Base-by-base conservation (phyloP, 345 rosid genomes). In the Acer saccharum region DNA sequence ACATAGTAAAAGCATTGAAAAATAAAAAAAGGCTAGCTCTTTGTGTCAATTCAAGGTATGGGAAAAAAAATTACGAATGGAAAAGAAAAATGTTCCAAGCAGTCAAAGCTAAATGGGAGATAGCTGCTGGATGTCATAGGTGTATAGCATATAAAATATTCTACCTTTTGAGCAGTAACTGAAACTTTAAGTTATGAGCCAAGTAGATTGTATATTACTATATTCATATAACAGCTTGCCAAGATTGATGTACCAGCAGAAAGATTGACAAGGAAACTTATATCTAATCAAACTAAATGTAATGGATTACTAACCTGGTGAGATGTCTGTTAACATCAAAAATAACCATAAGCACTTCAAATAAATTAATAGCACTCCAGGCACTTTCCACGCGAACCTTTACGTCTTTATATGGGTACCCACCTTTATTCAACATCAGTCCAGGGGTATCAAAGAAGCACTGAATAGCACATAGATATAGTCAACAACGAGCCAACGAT, bases 391-490 rank as follows among this genome's bases (percentile, higher is more conserved):
- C 93, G 2, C 98, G 98, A 76, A 84, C 72, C 84, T 88, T 91
- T 21, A 92, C 81, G 71, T 96, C 99, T 85, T 92, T 94, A 81
- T 89, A 78, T 72, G 96, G 89, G 78, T 77, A 84, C 20, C 98
- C 97, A 46, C 84, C 83, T 60, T 77, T 85, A 77, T 86, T 91
- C 76, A 96, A 74, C 89, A 84, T 89, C 7, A 92, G 77, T 58
- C 99, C 99, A 16, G 98, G 98, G 27, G 98, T 96, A 85, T 96
- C 99, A 66, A 96, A 94, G 85, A 96, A 89, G 77, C 98, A 90
- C 98, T 95, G 84, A 87, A 83, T 20, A 72, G 39, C 25, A 62
- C 57, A 71, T 16, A 55, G 27, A 65, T 20, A 46, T n/a, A 69
- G 44, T 72, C 60, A 82, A 76, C 1, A 68, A 68, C 35, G 41